These are phyloP conservation scores for Euphorbia lathyris DNA, from an alignment of 345 rosid genomes.

Conservation along the genomic window DNA sequence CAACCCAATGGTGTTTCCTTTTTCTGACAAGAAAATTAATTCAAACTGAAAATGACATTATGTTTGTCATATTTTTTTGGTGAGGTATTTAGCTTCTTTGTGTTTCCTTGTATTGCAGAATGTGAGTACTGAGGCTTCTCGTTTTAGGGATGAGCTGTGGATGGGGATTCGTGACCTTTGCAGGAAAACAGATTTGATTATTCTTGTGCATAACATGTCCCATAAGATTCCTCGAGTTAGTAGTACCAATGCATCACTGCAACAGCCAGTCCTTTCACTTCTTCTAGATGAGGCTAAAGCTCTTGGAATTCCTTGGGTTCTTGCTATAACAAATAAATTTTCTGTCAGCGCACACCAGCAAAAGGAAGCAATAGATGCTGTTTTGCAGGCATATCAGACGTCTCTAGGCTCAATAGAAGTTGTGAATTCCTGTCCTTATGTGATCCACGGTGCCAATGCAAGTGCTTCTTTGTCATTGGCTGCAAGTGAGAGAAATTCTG, in stretches of 20 bases:
- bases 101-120: conserved; percentile 44
- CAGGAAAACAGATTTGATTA: conserved; percentile 74
- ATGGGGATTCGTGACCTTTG: conserved; percentile 72
- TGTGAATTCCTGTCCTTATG: conserved; percentile 85
- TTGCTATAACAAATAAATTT: conserved; percentile 91
- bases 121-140: conserved; percentile 58
- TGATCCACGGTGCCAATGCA: conserved; percentile 59
- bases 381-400: conserved; percentile 73
- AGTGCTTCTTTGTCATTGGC: conserved; percentile 72
- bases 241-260: conserved; percentile 41
- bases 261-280: conserved; percentile 73
- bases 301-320: conserved; percentile 95
- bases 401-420: conserved; percentile 61
- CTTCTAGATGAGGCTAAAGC: conserved; percentile 85
- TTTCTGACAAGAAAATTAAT: neutral
- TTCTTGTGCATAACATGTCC: conserved; percentile 91
- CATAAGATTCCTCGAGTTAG: conserved; percentile 77
- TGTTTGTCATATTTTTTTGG: neutral
- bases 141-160: conserved; percentile 91
- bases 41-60: neutral
- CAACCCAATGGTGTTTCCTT: neutral
- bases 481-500: conserved; percentile 47
- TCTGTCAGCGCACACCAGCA: conserved; percentile 99
- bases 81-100: neutral
- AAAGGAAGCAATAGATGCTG: conserved; percentile 67